Base-by-base conservation (phyloP, 176 grass and related monocot genomes). In the Oryza nivara region DNA sequence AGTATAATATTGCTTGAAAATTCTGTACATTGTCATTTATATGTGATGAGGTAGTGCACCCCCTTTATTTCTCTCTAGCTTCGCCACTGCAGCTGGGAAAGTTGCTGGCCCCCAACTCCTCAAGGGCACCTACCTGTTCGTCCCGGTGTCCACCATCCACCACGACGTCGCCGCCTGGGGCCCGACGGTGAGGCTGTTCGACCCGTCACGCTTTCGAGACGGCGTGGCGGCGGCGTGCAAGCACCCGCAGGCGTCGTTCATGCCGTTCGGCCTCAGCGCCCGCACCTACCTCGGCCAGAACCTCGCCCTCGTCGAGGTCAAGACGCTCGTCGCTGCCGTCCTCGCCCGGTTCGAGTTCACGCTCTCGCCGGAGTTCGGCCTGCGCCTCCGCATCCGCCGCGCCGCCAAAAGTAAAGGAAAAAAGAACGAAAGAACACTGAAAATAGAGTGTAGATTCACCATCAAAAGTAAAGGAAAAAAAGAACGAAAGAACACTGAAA, bases 291-390 rank as follows among this genome's bases (percentile, higher is more conserved):
- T 94, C 41, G 92, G 89, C 3, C 92, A 89, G 71, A 86, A 89
- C 52, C 87, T 94, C 72, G 92, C 89, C 4, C 82, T 91, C 80
- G 77, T 83, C n/a, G 92, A 91, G 89, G 74, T 94, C 76, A 94
- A 94, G 81, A 75, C 79, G 25, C 47, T 94, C 8, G 83, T 94
- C 43, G 81, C 86, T 9, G 43, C 89, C 30, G 35, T 94, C 7
- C 84, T 94, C 34, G 14, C 77, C 0, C 51, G 74, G 3, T 91
- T 94, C 69, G 26, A 19, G 0, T 40, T 94, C 49, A 16, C 68
- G 17, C 86, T 94, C 16, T 87, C 92, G 26, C 89, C 92, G 5
- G 78, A 77, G 3, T 94, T 28, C 28, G 28, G 28, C 28, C 28
- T 28, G 28, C 1, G 28, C 28, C 28, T 28, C 28, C 28, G 28